phyloP scores from a whole-genome alignment of 805 yeast genomes.

The Sugiyamaella qingdaonensis region DNA sequence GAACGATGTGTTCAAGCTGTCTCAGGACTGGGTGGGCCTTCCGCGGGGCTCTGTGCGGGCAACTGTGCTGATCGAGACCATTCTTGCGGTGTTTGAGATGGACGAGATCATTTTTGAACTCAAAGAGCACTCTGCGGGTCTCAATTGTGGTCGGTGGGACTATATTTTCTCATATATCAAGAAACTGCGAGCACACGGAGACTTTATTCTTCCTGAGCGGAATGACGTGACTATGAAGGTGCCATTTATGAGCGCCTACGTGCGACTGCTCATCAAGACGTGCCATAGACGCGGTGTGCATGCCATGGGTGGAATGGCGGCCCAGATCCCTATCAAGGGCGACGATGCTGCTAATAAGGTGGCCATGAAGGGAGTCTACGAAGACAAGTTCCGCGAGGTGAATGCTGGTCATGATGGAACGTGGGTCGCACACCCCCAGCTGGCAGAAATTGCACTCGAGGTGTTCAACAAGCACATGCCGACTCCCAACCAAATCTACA shows the following conservation, averaged over 20 bases:
- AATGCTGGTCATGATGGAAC: conserved; percentile 70
- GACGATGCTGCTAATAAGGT: conserved; percentile 56
- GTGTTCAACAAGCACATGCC: conserved; percentile 74
- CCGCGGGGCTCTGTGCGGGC: conserved; percentile 69
- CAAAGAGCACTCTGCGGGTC: conserved; percentile 65
- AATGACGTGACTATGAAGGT: conserved; percentile 64
- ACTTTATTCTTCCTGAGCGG: conserved; percentile 64
- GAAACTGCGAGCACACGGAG: conserved; percentile 57
- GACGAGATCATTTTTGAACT: conserved; percentile 73
- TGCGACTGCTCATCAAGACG: conserved; percentile 59
- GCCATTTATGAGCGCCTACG: conserved; percentile 67
- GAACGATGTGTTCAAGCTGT: conserved; percentile 63
- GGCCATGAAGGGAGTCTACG: conserved; percentile 64
- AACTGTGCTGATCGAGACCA: conserved; percentile 67
- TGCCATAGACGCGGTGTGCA: conserved; percentile 70
- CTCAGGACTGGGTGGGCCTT: conserved; percentile 61
- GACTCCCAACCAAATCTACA: conserved; percentile 66
- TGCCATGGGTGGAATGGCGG: conserved; percentile 80
- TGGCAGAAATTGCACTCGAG: conserved; percentile 59
- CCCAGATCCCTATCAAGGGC: conserved; percentile 67
- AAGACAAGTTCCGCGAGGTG: conserved; percentile 65
- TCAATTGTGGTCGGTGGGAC: conserved; percentile 78
- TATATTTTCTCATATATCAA: conserved; percentile 69
- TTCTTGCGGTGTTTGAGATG: conserved; percentile 72
- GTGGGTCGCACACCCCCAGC: conserved; percentile 75